Conservation (phyloP, 1,284 basidiomycete genomes). For the Lignosus rhinocerotis region DNA sequence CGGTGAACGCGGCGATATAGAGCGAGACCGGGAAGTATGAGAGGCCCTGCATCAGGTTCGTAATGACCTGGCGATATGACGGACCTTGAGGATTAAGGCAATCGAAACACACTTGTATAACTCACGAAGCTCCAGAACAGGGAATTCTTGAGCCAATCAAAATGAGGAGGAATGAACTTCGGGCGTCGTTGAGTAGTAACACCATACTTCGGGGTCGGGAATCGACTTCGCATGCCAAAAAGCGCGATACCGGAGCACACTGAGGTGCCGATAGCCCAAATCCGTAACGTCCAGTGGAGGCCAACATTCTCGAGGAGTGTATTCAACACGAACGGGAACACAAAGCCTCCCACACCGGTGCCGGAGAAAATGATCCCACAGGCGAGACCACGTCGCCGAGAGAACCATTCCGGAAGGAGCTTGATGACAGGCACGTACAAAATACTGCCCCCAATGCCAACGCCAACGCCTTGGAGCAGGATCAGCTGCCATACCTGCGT, state of each 20-base stretch:
- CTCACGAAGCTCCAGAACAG: slow-evolving; percentile 30
- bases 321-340: slow-evolving; percentile 30
- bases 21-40: slow-evolving; percentile 33
- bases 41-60: slow-evolving; percentile 28
- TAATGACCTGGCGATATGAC: slow-evolving; percentile 11
- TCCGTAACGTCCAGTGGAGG: slow-evolving; percentile 29
- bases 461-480: slow-evolving; percentile 29
- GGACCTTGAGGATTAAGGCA: slow-evolving; percentile 20
- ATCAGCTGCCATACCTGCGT: slow-evolving; percentile 31
- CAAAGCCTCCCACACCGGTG: slow-evolving; percentile 30
- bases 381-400: slow-evolving; percentile 28
- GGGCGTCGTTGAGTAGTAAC: slow-evolving; percentile 19
- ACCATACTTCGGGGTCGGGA: slow-evolving; percentile 25
- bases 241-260: slow-evolving; percentile 23
- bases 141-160: slow-evolving; percentile 26
- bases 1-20: slow-evolving; percentile 30
- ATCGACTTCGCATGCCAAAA: slow-evolving; percentile 26
- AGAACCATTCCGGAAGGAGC: slow-evolving; percentile 28
- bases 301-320: slow-evolving; percentile 26
- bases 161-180: slow-evolving; percentile 25
- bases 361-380: slow-evolving; percentile 32
- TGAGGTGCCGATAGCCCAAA: slow-evolving; percentile 25
- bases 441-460: slow-evolving; percentile 27
- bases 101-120: slow-evolving; percentile 7
- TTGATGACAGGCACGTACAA: slow-evolving; percentile 28